Evolutionary conservation across 805 yeast genomes (phyloP), one percentile per base, ranked within the genome.

Genomic region (Wickerhamomyces rabaulensis): DNA sequence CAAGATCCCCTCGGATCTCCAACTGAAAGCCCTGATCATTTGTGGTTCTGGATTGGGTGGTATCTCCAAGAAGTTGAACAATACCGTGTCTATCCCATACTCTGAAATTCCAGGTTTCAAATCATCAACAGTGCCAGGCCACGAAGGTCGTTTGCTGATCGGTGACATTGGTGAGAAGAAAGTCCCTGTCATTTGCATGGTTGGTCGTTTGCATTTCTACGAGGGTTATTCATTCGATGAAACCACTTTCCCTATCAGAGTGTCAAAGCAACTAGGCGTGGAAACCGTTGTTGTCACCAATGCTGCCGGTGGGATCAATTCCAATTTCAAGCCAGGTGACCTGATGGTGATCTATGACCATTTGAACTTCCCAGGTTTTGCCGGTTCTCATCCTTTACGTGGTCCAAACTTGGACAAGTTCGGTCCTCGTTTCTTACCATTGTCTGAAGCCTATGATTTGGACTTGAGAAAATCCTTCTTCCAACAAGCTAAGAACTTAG

Each of bases 1-100:
- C 2, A 44, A 42, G 20, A 41, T 52, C 5, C 39, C 44, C 2
- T 33, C 26, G 7, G 15, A 41, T 1, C 45, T 52, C n/a, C 41
- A 25, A 1, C 96, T 97, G 2, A 69, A 79, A 49, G 82, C 80
- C 0, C 76, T 90, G 47, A 84, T 92, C 52, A 87, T 92, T 44
- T 91, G 97, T 67, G 99, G 99, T 7, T 87, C 97, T 5, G 99
- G 99, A 0, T 72, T 92, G 16, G 95, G 96, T 12, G 95, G 95
- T 1, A 82, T 92, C 42, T 84, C 91, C 2, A 56, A 67, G n/a
- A 47, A 68, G 9, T 38, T 66, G 4, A 61, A 63, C 19, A 61
- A 68, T 5, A 62, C 70, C 5, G 65, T 79, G 19, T 76, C 72
- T 42, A 73, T 92, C 23, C 68, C 82, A 1, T 92, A 89, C 61